Conservation (phyloP, 352 stramenopile genomes). For the Thalassiosira allenii region DNA sequence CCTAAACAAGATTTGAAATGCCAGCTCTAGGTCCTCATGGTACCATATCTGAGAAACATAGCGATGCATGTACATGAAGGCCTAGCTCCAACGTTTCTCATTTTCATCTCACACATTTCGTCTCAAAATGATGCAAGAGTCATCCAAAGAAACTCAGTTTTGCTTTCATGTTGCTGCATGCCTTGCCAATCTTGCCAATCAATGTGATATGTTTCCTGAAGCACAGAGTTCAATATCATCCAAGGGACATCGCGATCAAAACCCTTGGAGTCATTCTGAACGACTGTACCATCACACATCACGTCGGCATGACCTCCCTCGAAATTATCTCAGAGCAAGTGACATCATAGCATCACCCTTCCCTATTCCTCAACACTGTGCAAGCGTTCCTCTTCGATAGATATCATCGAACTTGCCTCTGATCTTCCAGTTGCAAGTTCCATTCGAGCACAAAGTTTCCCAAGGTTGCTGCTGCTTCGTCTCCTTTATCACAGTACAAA, state of each 20-base stretch:
- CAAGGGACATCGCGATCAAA: conserved; percentile 1
- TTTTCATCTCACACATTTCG: conserved; percentile 14
- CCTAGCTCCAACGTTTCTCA: too few relatives aligned
- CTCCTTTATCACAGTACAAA: conserved; percentile 33
- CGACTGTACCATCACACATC: neutral
- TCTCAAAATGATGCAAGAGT: conserved; percentile 11
- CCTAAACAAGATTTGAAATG: too few relatives aligned
- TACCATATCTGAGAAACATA: too few relatives aligned
- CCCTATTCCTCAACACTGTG: conserved; percentile 11
- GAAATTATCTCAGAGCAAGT: neutral
- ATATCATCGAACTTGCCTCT: conserved; percentile 83
- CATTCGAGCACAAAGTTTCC: conserved; percentile 77
- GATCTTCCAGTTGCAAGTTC: conserved; percentile 83
- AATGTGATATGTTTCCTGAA: neutral
- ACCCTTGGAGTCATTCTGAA: conserved; percentile 42
- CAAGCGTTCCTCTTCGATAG: conserved; percentile 49
- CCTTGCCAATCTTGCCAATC: too few relatives aligned
- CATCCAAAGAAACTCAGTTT: neutral
- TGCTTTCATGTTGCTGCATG: too few relatives aligned
- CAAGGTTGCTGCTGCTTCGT: conserved; percentile 50
- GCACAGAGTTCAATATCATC: conserved; percentile 36
- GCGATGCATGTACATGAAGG: too few relatives aligned
- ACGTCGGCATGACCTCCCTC: neutral
- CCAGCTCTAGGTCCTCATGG: too few relatives aligned
- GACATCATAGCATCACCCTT: neutral